phyloP scores from a whole-genome alignment of 306 rosid species.

The Pterocarpus macrocarpus region DNA sequence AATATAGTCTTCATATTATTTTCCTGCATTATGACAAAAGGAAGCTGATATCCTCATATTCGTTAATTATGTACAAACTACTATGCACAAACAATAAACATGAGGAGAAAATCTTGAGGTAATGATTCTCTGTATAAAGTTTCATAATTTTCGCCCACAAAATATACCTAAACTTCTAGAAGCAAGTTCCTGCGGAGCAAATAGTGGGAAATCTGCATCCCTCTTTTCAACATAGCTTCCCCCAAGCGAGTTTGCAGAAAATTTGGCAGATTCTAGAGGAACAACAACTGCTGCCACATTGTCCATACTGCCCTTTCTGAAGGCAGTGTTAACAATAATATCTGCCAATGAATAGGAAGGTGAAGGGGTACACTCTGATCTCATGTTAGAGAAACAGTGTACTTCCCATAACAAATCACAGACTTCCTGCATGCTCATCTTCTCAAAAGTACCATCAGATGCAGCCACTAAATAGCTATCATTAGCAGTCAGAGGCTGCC shows the following conservation, averaged over 20 bases:
- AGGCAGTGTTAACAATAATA: slow-evolving; percentile 74
- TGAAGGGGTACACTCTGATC: slow-evolving; percentile 64
- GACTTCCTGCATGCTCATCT: slow-evolving; percentile 81
- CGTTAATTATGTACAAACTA: slow-evolving; percentile 35
- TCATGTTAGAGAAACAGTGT: slow-evolving; percentile 47
- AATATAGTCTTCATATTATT: slow-evolving; percentile 12
- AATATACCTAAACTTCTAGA: slow-evolving; percentile 66
- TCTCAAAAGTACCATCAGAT: slow-evolving; percentile 97
- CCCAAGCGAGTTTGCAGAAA: slow-evolving; percentile 47
- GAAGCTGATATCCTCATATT: slow-evolving; percentile 18
- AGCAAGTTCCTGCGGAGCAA: slow-evolving; percentile 55
- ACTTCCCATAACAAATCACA: slow-evolving; percentile 94
- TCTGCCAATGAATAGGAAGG: slow-evolving; percentile 85
- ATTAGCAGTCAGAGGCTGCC: slow-evolving; percentile 81
- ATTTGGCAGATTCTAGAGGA: slow-evolving; percentile 68
- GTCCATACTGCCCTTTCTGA: slow-evolving; percentile 86
- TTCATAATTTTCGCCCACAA: slow-evolving; percentile 37
- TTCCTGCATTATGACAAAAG: slow-evolving; percentile 25
- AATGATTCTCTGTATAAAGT: slow-evolving; percentile 5
- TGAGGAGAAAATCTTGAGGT: slow-evolving; percentile 29
- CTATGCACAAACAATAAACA: slow-evolving; percentile 9
- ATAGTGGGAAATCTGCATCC: slow-evolving; percentile 49
- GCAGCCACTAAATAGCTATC: slow-evolving; percentile 96
- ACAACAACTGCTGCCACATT: slow-evolving; percentile 89
- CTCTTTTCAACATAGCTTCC: slow-evolving; percentile 59